A percentile compares a stretch with the other conserved stretches of the same genome.
Conservation (phyloP, 2,329 filamentous ascomycete genomes). For the Aspergillus luchuensis region DNA sequence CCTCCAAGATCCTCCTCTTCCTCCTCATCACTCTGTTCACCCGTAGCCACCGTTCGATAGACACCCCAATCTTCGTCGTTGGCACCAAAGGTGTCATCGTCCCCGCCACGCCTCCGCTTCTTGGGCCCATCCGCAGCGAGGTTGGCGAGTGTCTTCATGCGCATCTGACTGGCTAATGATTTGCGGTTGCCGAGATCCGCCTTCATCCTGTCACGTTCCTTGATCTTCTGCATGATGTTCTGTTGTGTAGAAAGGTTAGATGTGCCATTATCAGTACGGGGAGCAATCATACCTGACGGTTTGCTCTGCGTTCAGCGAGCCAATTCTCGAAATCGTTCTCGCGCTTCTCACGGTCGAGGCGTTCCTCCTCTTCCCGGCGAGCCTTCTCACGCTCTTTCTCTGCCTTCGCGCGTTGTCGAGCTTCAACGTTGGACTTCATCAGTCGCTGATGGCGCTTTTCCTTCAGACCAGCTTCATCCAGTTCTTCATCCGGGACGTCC, state of each 20-base stretch:
- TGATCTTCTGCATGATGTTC: constrained; percentile 77
- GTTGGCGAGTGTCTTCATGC: constrained; percentile 98
- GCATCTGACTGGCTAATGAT: constrained; percentile 90
- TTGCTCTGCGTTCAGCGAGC: constrained; percentile 78
- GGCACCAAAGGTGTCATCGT: constrained; percentile 95
- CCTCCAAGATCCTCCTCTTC: constrained; percentile 85
- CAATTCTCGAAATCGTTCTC: constrained; percentile 83
- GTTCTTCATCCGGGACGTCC: constrained; percentile 84
- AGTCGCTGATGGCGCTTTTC: constrained; percentile 90
- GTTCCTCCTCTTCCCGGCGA: constrained; percentile 77
- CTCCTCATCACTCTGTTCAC: constrained; percentile 77
- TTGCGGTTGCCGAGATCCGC: constrained; percentile 95
- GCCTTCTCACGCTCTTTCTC: constrained; percentile 95
- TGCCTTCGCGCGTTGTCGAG: constrained; percentile 86
- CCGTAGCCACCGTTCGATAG: constrained; percentile 87
- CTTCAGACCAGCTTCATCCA: constrained; percentile 89
- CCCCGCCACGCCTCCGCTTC: constrained; percentile 83
- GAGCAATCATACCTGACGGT: constrained; percentile 55
- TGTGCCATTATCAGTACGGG: neutral
- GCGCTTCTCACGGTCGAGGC: constrained; percentile 78
- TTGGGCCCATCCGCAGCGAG: constrained; percentile 84
- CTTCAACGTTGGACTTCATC: constrained; percentile 93
- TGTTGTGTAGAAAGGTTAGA: constrained; percentile 39
- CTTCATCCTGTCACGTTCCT: constrained; percentile 89
- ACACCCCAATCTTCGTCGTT: constrained; percentile 99